A percentile compares a stretch with the other conserved stretches of the same genome.
phyloP scores from a whole-genome alignment of 1,284 basidiomycete genomes.

The Meira miltonrushii region DNA sequence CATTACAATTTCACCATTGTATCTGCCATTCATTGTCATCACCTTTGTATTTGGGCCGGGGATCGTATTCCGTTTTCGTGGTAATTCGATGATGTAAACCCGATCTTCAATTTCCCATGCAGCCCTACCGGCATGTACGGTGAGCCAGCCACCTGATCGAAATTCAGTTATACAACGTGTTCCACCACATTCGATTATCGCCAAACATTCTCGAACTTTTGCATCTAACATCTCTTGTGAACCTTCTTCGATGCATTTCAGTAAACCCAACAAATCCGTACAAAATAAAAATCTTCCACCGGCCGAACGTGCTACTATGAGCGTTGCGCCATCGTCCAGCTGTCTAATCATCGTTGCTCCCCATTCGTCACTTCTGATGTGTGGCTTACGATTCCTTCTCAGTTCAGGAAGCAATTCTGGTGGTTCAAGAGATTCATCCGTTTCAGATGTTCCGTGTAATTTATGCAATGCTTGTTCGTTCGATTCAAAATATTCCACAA shows the following conservation, averaged over 20 bases:
- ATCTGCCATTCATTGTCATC: not conserved
- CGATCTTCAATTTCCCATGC: slow-evolving; percentile 3
- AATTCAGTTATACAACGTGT: not conserved
- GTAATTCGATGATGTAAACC: slow-evolving; percentile 2
- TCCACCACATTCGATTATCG: slow-evolving; percentile 5
- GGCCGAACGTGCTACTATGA: not conserved
- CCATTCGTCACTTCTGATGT: not conserved
- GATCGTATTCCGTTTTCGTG: slow-evolving; percentile 1
- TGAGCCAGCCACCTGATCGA: slow-evolving; percentile 7
- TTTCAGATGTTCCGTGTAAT: too few species aligned
- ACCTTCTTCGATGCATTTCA: not conserved
- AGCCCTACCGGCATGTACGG: not conserved
- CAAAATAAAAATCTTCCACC: slow-evolving; percentile 6
- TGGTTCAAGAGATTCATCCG: too few species aligned
- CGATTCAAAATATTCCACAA: too few species aligned
- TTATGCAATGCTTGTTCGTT: too few species aligned
- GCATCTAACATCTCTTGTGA: not conserved
- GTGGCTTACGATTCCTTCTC: too few species aligned
- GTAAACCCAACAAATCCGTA: slow-evolving; percentile 4
- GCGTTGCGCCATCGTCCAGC: slow-evolving; percentile 1
- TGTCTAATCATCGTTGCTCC: slow-evolving; percentile 7
- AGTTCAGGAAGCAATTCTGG: too few species aligned
- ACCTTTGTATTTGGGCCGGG: not conserved
- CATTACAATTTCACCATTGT: slow-evolving; percentile 1
- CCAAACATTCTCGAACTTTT: slow-evolving; percentile 1